Percentiles rank a stretch among this genome's conserved stretches.
phyloP scores from a whole-genome alignment of 352 stramenopile species.

The Phytopythium vexans region DNA sequence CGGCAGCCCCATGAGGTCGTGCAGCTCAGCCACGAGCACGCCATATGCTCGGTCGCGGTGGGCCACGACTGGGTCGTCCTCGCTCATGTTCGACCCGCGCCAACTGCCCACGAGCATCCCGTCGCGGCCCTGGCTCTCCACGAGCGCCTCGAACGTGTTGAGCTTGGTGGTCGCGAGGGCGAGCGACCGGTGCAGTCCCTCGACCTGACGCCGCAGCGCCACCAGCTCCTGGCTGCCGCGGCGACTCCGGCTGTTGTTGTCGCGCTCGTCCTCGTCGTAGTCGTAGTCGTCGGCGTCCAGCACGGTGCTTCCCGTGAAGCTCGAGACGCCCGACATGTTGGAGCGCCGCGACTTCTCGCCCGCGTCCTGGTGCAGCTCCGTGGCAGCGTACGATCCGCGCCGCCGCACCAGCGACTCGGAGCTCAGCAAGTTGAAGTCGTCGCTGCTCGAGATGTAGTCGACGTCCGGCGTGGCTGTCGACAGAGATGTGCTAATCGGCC shows the following conservation, averaged over 20 bases:
- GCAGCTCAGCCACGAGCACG: slow-evolving; percentile 58
- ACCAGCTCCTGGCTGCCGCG: slow-evolving; percentile 38
- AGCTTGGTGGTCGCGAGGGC: slow-evolving; percentile 53
- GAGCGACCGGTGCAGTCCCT: slow-evolving; percentile 44
- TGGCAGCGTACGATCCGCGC: slow-evolving; percentile 16
- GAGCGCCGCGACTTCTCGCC: slow-evolving; percentile 42
- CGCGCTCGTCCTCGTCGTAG: neutral
- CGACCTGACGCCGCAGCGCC: slow-evolving; percentile 43
- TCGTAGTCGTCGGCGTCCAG: slow-evolving; percentile 26
- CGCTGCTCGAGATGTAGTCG: slow-evolving; percentile 50
- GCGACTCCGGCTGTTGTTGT: slow-evolving; percentile 5
- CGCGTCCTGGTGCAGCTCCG: slow-evolving; percentile 31
- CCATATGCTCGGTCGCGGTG: slow-evolving; percentile 39
- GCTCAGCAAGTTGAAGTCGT: slow-evolving; percentile 57
- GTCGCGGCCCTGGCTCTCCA: slow-evolving; percentile 2
- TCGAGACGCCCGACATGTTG: slow-evolving; percentile 38
- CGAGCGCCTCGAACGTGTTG: slow-evolving; percentile 26
- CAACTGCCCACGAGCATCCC: neutral
- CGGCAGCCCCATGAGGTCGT: slow-evolving; percentile 73
- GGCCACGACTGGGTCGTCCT: slow-evolving; percentile 24
- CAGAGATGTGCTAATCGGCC: neutral
- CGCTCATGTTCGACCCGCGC: neutral
- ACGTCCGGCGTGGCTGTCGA: slow-evolving; percentile 25
- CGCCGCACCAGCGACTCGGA: slow-evolving; percentile 31
- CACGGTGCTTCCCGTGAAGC: slow-evolving; percentile 27